A percentile compares a stretch with the other conserved stretches of the same genome.
Evolutionary conservation across 2,329 filamentous ascomycete species (phyloP).

Genomic region (Tothia fuscella): DNA sequence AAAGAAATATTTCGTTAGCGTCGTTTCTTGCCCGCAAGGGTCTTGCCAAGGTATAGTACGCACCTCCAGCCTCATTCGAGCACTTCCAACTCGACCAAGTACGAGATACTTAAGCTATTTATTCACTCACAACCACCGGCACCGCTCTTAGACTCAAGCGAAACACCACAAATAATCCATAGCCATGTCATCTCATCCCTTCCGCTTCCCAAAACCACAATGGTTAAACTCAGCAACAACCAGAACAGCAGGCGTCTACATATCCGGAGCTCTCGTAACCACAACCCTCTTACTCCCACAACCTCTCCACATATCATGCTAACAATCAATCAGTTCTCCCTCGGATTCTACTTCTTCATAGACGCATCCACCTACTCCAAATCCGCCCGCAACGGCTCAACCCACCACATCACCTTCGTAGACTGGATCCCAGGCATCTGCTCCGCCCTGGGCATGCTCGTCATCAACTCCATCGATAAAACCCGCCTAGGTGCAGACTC

Average conservation of each 20-base stretch:
- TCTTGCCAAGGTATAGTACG: no score
- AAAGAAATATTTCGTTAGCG: no score
- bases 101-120: background rate
- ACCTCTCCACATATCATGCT: background rate
- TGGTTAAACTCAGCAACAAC: constrained; percentile 55
- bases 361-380: constrained; percentile 54
- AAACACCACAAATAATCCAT: background rate
- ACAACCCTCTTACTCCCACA: constrained; percentile 3
- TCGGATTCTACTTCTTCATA: constrained; percentile 58
- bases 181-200: constrained; percentile 38
- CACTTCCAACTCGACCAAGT: no score
- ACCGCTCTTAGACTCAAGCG: background rate
- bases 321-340: constrained; percentile 43
- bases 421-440: constrained; percentile 64
- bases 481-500: constrained; percentile 50
- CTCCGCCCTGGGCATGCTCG: constrained; percentile 56
- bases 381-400: constrained; percentile 47
- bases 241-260: constrained; percentile 53
- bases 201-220: constrained; percentile 54
- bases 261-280: constrained; percentile 51
- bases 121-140: background rate
- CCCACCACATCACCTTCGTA: constrained; percentile 55
- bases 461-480: constrained; percentile 63
- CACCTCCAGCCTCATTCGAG: no score
- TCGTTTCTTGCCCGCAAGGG: no score